Evolutionary conservation across 352 stramenopile genomes (phyloP), one percentile per base, ranked within the genome.

Genomic region (Pythium rhizo-oryzae): DNA sequence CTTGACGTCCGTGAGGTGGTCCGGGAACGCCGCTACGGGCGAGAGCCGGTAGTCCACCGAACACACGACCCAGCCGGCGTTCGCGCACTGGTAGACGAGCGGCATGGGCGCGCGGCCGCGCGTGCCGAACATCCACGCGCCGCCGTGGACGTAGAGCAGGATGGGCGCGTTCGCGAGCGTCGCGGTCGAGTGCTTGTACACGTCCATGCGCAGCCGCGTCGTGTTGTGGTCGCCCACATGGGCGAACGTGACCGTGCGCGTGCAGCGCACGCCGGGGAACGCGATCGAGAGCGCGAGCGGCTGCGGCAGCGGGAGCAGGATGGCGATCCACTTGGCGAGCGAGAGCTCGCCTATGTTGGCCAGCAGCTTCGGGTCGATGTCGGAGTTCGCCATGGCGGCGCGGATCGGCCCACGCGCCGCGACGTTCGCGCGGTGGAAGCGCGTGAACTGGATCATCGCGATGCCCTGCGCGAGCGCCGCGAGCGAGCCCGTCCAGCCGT

Each of bases 11-110:
- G 90, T 85, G 41, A 93, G 59, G 28, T 91, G 82, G 37, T 85
- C 76, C 0, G 85, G 85, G 60, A 92, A 93, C 8, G 76, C 71
- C 13, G 85, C 79, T 35, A 85, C 88, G 7, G 84, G 85, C 0
- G 84, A 91, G 46, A 91, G 68, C 2, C 86, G 85, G 61, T 93
- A 93, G 71, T 93, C 85, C 19, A 93, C 82, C 41, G 83, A 80
- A 51, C 84, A 92, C 18, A 93, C 75, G n/a, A 92, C 65, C 85
- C 85, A 93, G 1, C 82, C 82, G 35, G 72, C 53, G 52, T 53
- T 77, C 3, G 67, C 78, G 46, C 91, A 76, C 56, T 92, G 80
- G 52, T 92, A 90, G 52, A 93, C 70, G 6, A 90, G 72, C 23
- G 84, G 76, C 16, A 89, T 62, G 15, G 81, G 81, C 11, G 81